These are phyloP conservation scores for Malus hybrid DNA, from an alignment of 331 rosid species.

Conservation along the genomic window DNA sequence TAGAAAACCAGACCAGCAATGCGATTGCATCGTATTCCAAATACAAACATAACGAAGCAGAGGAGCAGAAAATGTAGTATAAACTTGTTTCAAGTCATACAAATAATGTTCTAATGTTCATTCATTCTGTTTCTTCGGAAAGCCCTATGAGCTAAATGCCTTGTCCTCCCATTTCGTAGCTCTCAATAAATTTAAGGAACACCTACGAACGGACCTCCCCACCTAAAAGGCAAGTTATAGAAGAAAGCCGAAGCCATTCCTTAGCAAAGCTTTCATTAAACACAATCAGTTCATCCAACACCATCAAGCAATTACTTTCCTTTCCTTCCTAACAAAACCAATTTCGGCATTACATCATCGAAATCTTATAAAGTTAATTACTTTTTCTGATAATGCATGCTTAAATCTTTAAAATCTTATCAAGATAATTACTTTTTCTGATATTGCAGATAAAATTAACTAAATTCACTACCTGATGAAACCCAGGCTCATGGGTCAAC, in stretches of 20 bases:
- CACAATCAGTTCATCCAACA: not conserved
- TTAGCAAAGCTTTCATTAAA: not conserved
- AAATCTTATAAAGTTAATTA: not conserved
- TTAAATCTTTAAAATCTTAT: not conserved
- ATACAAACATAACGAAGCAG: not conserved
- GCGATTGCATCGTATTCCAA: not conserved
- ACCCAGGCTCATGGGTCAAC: slow-evolving; percentile 85
- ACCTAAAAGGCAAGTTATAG: not conserved
- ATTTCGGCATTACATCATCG: not conserved
- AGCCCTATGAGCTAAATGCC: not conserved
- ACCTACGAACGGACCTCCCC: not conserved
- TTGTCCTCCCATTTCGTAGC: not conserved
- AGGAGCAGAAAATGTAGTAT: not conserved
- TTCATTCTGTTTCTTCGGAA: not conserved
- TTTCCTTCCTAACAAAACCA: not conserved
- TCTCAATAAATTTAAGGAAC: not conserved
- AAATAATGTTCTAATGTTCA: not conserved
- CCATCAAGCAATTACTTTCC: not conserved
- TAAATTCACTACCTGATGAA: slow-evolving; percentile 66
- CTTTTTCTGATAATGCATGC: not conserved
- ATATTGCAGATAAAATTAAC: not conserved
- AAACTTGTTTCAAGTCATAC: not conserved
- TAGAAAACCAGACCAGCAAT: not conserved
- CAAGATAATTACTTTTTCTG: not conserved
- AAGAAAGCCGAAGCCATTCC: not conserved